A percentile compares a stretch with the other conserved stretches of the same genome.
These are phyloP conservation scores for Aspergillus caelatus DNA, from an alignment of 2,329 filamentous ascomycete species.

Conservation along the genomic window DNA sequence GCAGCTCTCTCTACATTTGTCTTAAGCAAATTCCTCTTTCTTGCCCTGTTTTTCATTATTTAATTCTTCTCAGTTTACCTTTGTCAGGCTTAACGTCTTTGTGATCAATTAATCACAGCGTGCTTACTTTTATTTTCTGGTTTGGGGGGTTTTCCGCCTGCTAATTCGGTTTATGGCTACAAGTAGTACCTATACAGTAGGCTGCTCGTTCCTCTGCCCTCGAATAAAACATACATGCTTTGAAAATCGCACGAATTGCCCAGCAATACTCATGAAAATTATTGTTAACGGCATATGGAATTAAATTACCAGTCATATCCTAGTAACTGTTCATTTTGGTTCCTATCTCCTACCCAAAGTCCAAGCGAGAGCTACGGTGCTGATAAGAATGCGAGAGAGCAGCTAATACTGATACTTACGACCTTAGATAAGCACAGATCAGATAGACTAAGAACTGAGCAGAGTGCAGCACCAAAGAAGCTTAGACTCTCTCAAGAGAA, in stretches of 20 bases:
- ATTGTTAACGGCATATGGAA: not conserved
- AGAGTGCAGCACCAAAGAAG: not conserved
- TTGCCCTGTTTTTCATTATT: not conserved
- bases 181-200: not conserved
- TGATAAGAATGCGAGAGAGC: not conserved
- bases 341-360: not conserved
- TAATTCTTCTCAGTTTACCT: not conserved
- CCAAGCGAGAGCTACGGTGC: not conserved
- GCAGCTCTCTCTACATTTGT: constrained; percentile 13
- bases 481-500: not conserved
- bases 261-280: not conserved
- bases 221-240: not conserved
- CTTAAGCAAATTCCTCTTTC: not conserved
- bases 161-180: not conserved
- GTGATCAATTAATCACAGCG: not conserved
- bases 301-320: not conserved
- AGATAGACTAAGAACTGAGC: too few species aligned
- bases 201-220: not conserved
- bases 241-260: not conserved
- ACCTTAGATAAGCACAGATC: not conserved
- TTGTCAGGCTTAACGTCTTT: not conserved
- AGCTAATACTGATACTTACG: not conserved
- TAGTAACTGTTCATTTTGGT: not conserved
- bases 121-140: not conserved
- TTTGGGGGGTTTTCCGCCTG: not conserved